Percentiles rank a stretch among this genome's conserved stretches.
Conservation (phyloP, 148 eudicot genomes). For the Fagopyrum homotropicum region DNA sequence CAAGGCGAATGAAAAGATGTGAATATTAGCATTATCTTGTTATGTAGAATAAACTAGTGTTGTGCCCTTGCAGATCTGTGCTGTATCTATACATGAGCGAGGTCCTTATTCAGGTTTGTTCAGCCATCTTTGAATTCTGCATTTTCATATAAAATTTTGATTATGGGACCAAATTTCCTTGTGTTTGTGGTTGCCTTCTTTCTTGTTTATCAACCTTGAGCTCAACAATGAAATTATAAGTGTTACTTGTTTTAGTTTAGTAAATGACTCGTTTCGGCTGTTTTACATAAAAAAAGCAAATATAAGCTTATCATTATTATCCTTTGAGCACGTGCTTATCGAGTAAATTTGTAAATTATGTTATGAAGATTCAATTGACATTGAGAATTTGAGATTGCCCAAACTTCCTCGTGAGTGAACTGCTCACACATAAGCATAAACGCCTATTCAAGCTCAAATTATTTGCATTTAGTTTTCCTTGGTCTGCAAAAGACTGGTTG, state of each 20-base stretch:
- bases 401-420: background rate
- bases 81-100: slow-evolving; percentile 69
- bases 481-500: background rate
- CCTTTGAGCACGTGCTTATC: background rate
- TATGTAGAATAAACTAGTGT: slow-evolving; percentile 10
- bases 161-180: background rate
- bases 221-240: background rate
- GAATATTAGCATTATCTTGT: background rate
- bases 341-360: background rate
- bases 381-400: slow-evolving; percentile 5
- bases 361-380: background rate
- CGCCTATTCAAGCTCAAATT: background rate
- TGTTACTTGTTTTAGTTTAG: background rate
- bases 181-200: background rate
- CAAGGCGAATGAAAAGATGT: background rate
- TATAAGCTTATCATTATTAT: background rate
- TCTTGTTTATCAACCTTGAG: background rate
- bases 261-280: background rate
- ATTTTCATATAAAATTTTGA: background rate
- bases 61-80: slow-evolving; percentile 57
- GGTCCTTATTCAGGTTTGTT: slow-evolving; percentile 64
- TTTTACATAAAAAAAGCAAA: background rate
- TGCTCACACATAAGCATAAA: background rate
- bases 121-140: slow-evolving; percentile 1
- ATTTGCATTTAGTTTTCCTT: background rate